These are phyloP conservation scores for Auricularia cornea DNA, from an alignment of 768 basidiomycete species.

Conservation along the genomic window DNA sequence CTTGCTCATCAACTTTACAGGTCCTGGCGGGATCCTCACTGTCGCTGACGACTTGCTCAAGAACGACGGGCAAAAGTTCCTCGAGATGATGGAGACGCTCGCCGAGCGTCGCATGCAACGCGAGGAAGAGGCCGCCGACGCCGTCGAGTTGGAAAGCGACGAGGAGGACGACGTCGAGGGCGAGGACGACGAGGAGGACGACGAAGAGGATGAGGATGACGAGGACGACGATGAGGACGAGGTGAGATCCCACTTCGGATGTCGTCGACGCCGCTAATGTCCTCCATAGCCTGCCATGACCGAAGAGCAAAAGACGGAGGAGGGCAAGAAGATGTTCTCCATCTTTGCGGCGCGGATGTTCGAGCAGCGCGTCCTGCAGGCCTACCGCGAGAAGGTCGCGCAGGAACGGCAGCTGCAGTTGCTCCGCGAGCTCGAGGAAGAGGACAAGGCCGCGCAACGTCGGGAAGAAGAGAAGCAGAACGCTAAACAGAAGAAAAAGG, in stretches of 20 bases:
- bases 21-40: slow-evolving; percentile 90
- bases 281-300: slow-evolving; percentile 55
- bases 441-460: slow-evolving; percentile 79
- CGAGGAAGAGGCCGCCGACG: slow-evolving; percentile 59
- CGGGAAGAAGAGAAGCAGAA: slow-evolving; percentile 88
- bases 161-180: slow-evolving; percentile 55
- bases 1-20: slow-evolving; percentile 29
- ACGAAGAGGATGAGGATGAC: slow-evolving; percentile 59
- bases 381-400: slow-evolving; percentile 94
- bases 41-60: slow-evolving; percentile 98
- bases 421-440: slow-evolving; percentile 90
- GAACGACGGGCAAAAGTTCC: slow-evolving; percentile 97
- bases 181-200: slow-evolving; percentile 50
- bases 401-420: slow-evolving; percentile 92
- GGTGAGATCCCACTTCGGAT: slow-evolving; percentile 21
- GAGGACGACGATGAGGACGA: slow-evolving; percentile 41
- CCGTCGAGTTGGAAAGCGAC: slow-evolving; percentile 49
- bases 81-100: slow-evolving; percentile 99
- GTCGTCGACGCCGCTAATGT: background rate
- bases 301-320: slow-evolving; percentile 98
- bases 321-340: slow-evolving; percentile 98
- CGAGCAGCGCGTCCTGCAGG: slow-evolving; percentile 93
- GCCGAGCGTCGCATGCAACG: slow-evolving; percentile 90
- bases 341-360: slow-evolving; percentile 99
- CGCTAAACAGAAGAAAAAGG: slow-evolving; percentile 98